phyloP scores from a whole-genome alignment of 2,329 filamentous ascomycete species.

The Aspergillus novoparasiticus region DNA sequence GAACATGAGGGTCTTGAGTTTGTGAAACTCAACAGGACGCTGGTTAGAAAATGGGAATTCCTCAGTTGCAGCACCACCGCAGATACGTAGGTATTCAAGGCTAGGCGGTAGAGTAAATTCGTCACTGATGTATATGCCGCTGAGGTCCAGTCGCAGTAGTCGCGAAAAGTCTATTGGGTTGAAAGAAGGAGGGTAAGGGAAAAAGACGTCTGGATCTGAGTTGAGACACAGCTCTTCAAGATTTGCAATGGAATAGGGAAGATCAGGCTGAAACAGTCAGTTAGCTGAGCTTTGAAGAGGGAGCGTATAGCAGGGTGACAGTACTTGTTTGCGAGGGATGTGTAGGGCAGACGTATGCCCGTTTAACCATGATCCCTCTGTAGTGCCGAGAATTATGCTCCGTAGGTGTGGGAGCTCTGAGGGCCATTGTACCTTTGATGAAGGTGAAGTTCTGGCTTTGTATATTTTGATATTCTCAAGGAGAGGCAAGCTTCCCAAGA shows the following conservation, averaged over 20 bases:
- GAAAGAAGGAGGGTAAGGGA: slow-evolving; percentile 21
- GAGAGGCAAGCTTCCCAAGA: slow-evolving; percentile 28
- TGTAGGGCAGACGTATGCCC: slow-evolving; percentile 20
- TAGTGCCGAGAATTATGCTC: slow-evolving; percentile 28
- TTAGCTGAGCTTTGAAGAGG: not conserved
- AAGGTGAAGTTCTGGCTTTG: slow-evolving; percentile 20
- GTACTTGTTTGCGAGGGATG: slow-evolving; percentile 17
- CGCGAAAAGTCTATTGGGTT: slow-evolving; percentile 19
- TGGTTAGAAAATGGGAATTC: slow-evolving; percentile 15
- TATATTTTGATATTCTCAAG: slow-evolving; percentile 33
- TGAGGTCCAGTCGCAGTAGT: slow-evolving; percentile 33
- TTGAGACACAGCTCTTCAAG: slow-evolving; percentile 37
- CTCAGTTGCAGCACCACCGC: slow-evolving; percentile 23
- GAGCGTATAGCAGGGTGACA: not conserved
- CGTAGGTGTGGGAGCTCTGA: slow-evolving; percentile 33
- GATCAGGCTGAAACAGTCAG: slow-evolving; percentile 13
- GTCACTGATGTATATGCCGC: slow-evolving; percentile 24
- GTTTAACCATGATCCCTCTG: slow-evolving; percentile 15
- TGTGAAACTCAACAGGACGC: slow-evolving; percentile 23
- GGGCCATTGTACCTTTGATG: slow-evolving; percentile 23
- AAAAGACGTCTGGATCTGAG: slow-evolving; percentile 27
- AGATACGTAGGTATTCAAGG: slow-evolving; percentile 33
- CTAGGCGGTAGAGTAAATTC: slow-evolving; percentile 29
- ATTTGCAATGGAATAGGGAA: slow-evolving; percentile 27
- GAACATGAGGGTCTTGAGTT: slow-evolving; percentile 33